Evolutionary conservation across 129 eudicot species (phyloP), one percentile per base, ranked within the genome.

Genomic region (Flaveria bidentis): DNA sequence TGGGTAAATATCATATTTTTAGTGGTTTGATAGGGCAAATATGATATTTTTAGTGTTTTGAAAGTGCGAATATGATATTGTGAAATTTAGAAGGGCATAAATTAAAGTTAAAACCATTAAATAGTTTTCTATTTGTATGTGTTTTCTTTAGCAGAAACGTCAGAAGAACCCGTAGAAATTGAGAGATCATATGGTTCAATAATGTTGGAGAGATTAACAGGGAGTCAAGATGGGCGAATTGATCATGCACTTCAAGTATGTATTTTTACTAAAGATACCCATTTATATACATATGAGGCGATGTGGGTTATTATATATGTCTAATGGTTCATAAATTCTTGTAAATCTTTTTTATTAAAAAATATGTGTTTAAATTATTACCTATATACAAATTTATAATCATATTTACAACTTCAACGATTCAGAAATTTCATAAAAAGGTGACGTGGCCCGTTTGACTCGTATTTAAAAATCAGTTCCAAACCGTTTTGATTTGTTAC

Each of bases 171-270:
- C 13, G 80, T 84, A 74, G 87, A 80, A 42, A 67, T 13, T 67
- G 97, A 84, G 84, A 80, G 91, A 78, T 91, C 96, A 15, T 93
- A 93, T 81, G 98, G 98, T 78, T 84, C 93, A 18, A 22, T 79
- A 55, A 90, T 93, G 98, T 65, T 93, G 86, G 96, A 93, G 81
- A 89, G 90, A 76, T 76, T 93, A 71, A 90, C 96, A 22, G 98
- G 97, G 69, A 83, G 88, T 62, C 71, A 69, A 71, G 90, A 81
- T 41, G 97, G 96, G 2, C 90, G 96, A 74, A 52, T 93, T 23
- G 98, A 93, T 84, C 96, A 93, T 83, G 88, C 87, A 42, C 91
- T 93, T 80, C 98, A 93, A 84, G 98, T 92, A 86, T 51, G 96
- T 84, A 20, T 74, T 26, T 20, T 64, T 76, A 76, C 67, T 56